Evolutionary conservation across 2,329 filamentous ascomycete species (phyloP).

Genomic region (Pleurostoma richardsiae): DNA sequence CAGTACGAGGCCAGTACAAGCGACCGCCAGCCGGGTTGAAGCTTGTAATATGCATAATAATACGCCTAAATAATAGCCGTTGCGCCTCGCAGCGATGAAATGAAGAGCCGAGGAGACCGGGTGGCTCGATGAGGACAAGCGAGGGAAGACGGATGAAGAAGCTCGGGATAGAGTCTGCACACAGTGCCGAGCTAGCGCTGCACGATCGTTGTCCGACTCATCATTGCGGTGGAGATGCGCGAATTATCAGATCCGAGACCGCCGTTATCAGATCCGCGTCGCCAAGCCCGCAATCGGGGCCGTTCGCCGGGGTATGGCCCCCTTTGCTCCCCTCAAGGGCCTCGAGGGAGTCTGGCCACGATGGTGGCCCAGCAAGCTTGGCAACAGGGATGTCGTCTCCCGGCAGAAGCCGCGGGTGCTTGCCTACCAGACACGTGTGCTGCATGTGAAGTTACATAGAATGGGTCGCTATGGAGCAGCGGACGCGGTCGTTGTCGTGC

Average conservation of each 20-base stretch:
- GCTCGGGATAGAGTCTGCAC: too few relatives aligned
- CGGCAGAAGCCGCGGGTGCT: background rate
- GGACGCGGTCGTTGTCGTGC: too few relatives aligned
- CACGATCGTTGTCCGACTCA: too few relatives aligned
- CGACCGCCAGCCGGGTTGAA: too few relatives aligned
- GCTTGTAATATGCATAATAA: too few relatives aligned
- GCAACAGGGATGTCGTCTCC: background rate
- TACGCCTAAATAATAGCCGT: too few relatives aligned
- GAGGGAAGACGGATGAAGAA: too few relatives aligned
- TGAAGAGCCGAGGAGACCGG: too few relatives aligned
- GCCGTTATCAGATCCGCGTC: background rate
- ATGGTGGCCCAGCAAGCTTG: background rate
- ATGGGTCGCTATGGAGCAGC: background rate
- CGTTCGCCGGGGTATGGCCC: background rate
- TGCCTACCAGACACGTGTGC: background rate
- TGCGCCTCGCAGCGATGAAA: too few relatives aligned
- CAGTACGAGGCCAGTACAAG: too few relatives aligned
- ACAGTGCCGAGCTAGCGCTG: too few relatives aligned
- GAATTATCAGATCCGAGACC: background rate
- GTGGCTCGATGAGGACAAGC: too few relatives aligned
- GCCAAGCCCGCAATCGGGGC: background rate
- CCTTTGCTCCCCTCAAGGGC: background rate
- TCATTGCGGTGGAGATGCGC: background rate
- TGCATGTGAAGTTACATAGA: background rate
- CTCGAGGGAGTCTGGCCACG: background rate